Percentiles rank a stretch among this genome's conserved stretches.
Evolutionary conservation across 306 rosid genomes (phyloP).

Genomic region (Luffa aegyptiaca): DNA sequence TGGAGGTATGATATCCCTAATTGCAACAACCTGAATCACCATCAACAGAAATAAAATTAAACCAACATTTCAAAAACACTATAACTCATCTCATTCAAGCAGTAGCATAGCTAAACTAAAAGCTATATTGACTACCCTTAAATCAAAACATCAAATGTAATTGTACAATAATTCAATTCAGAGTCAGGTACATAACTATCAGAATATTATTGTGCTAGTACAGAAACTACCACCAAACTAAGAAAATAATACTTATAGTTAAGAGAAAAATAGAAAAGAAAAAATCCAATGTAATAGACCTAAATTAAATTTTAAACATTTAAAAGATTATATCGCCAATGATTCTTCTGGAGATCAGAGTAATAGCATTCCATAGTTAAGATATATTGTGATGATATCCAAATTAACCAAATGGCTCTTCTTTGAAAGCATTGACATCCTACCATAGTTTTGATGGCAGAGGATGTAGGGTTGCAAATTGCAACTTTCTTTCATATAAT

Average conservation of each 20-base stretch:
- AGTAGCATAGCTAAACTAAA: not conserved
- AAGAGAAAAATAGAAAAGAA: not conserved
- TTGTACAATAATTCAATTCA: not conserved
- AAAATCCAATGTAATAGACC: not conserved
- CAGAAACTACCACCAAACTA: not conserved
- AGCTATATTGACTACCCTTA: not conserved
- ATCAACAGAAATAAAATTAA: not conserved
- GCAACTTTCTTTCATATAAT: not conserved
- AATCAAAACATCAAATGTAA: not conserved
- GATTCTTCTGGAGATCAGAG: not conserved
- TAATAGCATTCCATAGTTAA: not conserved
- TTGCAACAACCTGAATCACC: slow-evolving; percentile 67
- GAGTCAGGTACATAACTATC: not conserved
- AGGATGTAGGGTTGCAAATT: not conserved
- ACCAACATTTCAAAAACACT: not conserved
- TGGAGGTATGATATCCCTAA: slow-evolving; percentile 91
- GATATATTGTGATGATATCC: not conserved
- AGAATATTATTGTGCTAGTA: not conserved
- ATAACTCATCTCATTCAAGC: not conserved
- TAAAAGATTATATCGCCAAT: not conserved
- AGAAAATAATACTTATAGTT: not conserved
- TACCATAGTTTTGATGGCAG: not conserved
- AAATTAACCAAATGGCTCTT: not conserved
- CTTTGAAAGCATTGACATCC: not conserved
- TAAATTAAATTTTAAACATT: not conserved